phyloP scores from a whole-genome alignment of 2,329 filamentous ascomycete genomes.

The Talaromyces pinophilus region DNA sequence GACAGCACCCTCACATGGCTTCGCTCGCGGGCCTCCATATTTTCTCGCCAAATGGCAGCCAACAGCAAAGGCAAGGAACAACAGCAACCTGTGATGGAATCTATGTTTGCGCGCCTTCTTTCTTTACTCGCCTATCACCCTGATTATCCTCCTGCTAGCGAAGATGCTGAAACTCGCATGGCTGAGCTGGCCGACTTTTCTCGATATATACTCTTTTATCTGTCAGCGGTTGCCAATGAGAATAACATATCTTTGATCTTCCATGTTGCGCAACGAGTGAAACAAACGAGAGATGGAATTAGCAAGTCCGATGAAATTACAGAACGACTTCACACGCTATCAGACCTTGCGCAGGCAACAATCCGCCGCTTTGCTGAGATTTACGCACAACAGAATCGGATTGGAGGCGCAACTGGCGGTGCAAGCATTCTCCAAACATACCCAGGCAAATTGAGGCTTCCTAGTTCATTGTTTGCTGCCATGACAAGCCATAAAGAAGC shows the following conservation, averaged over 20 bases:
- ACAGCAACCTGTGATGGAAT: slow-evolving; percentile 70
- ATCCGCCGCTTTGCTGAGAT: slow-evolving; percentile 84
- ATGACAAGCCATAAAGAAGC: slow-evolving; percentile 76
- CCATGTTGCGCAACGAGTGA: slow-evolving; percentile 88
- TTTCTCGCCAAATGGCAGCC: slow-evolving; percentile 51
- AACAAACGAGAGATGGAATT: slow-evolving; percentile 82
- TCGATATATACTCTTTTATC: slow-evolving; percentile 86
- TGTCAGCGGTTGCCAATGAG: slow-evolving; percentile 78
- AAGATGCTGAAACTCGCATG: slow-evolving; percentile 49
- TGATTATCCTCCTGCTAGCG: slow-evolving; percentile 63
- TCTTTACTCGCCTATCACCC: slow-evolving; percentile 91
- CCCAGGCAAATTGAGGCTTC: slow-evolving; percentile 76
- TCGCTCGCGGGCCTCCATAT: slow-evolving; percentile 72
- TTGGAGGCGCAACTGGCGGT: slow-evolving; percentile 41
- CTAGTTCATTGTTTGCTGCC: slow-evolving; percentile 73
- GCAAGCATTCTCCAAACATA: slow-evolving; percentile 72
- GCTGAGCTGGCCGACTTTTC: slow-evolving; percentile 74
- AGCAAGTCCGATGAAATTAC: slow-evolving; percentile 52
- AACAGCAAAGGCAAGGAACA: slow-evolving; percentile 44
- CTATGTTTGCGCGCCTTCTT: slow-evolving; percentile 76
- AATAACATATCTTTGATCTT: slow-evolving; percentile 86
- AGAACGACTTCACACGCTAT: slow-evolving; percentile 73
- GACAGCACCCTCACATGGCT: slow-evolving; percentile 84
- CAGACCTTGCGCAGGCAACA: slow-evolving; percentile 79
- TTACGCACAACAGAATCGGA: slow-evolving; percentile 67